A percentile compares a stretch with the other conserved stretches of the same genome.
phyloP scores from a whole-genome alignment of 257 asterid species.

The Solanum sejunctum region DNA sequence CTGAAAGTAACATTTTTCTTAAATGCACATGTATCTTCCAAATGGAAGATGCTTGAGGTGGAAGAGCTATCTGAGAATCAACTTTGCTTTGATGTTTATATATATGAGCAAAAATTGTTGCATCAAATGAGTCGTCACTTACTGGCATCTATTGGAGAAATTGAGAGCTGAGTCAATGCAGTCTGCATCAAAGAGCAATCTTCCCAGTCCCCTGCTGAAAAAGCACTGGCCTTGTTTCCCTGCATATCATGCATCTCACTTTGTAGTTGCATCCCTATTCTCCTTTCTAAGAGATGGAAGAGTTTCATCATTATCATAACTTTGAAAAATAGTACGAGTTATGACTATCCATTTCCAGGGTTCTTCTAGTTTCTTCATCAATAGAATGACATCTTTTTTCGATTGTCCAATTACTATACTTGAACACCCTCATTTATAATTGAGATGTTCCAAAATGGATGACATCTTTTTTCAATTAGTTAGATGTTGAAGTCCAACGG shows the following conservation, averaged over 20 bases:
- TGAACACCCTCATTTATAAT: slow-evolving; percentile 1
- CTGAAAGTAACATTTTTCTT: no score
- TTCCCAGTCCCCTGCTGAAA: slow-evolving; percentile 75
- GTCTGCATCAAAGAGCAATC: slow-evolving; percentile 56
- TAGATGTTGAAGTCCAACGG: no score
- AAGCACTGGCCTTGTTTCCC: slow-evolving; percentile 21
- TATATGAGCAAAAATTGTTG: slow-evolving; percentile 91
- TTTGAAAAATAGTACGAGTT: no score
- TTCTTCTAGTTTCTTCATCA: no score
- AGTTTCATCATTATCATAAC: slow-evolving; percentile 12
- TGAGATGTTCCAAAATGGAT: background rate
- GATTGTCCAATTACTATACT: slow-evolving; percentile 17
- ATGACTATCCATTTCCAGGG: no score
- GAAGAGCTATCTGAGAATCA: slow-evolving; percentile 24
- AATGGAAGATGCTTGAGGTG: slow-evolving; percentile 45
- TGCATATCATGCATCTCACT: slow-evolving; percentile 20
- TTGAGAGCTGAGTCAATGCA: slow-evolving; percentile 19
- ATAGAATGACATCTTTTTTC: slow-evolving; percentile 17
- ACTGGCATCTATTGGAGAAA: slow-evolving; percentile 33
- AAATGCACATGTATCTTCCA: slow-evolving; percentile 87
- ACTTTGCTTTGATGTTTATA: slow-evolving; percentile 56
- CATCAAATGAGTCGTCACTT: slow-evolving; percentile 89
- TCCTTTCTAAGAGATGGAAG: slow-evolving; percentile 16
- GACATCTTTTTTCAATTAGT: slow-evolving; percentile 79
- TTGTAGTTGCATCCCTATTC: slow-evolving; percentile 17